phyloP scores from a whole-genome alignment of 208 protist species.

The Leishmania tarentolae region DNA sequence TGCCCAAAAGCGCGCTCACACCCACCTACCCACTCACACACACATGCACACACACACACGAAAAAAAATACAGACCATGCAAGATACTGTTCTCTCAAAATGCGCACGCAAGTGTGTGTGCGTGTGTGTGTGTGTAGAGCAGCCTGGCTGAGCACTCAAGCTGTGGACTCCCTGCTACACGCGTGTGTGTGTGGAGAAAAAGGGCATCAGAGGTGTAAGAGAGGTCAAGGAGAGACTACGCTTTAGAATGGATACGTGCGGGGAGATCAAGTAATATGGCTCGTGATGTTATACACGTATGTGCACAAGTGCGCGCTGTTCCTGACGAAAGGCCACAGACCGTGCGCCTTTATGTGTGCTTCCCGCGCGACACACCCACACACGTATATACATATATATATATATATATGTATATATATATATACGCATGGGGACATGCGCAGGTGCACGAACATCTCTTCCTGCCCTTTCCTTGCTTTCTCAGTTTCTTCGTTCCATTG shows the following conservation, averaged over 20 bases:
- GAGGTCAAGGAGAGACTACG: background rate
- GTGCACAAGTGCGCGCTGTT: background rate
- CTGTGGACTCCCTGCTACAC: background rate
- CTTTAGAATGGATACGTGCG: background rate
- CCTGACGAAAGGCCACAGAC: background rate
- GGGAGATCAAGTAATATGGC: background rate
- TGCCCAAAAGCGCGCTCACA: background rate
- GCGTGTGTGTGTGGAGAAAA: background rate
- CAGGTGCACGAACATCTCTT: background rate
- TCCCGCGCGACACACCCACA: too few relatives aligned
- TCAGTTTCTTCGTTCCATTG: background rate
- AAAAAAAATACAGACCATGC: background rate
- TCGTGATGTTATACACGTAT: background rate
- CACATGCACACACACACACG: background rate
- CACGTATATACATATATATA: background rate
- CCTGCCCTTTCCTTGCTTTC: background rate
- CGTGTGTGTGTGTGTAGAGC: background rate
- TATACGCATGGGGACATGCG: background rate
- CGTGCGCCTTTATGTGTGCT: background rate
- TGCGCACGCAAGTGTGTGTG: background rate
- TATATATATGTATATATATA: background rate
- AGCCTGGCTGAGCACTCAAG: background rate
- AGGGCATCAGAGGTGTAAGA: background rate
- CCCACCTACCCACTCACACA: background rate
- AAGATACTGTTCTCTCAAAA: background rate